Evolutionary conservation across 139 green algal genomes (phyloP).

Genomic region (Tetraselmis striata): DNA sequence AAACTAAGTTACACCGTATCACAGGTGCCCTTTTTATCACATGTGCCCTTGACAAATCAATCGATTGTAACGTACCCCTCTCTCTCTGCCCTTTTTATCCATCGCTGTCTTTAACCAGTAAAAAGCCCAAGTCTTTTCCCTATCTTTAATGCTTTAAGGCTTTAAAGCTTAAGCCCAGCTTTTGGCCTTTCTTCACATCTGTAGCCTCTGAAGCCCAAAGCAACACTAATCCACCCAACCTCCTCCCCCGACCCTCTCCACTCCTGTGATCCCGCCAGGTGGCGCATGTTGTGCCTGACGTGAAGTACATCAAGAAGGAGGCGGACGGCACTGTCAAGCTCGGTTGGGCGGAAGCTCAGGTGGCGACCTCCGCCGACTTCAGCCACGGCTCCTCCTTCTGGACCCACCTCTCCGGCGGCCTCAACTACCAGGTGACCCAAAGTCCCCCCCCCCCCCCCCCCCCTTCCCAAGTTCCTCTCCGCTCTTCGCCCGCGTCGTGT

Average conservation of each 20-base stretch:
- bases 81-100: neutral
- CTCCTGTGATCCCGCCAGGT: no score
- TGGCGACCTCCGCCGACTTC: conserved; percentile 55
- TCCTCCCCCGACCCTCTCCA: neutral
- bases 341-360: conserved; percentile 50
- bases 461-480: neutral
- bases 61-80: neutral
- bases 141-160: no score
- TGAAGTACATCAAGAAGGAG: conserved; percentile 29
- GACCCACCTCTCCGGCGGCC: conserved; percentile 60
- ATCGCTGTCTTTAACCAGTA: no score
- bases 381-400: conserved; percentile 56
- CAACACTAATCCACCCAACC: neutral
- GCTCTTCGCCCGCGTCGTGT: no score
- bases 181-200: no score
- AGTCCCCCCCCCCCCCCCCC: no score
- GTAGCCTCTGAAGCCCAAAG: no score
- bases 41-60: neutral
- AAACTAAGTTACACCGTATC: no score
- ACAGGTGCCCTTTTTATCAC: no score
- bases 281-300: conserved; percentile 51
- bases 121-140: no score
- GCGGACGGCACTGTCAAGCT: conserved; percentile 16
- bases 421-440: conserved; percentile 61
- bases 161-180: no score